Base-by-base conservation (phyloP, 371 early-diverging fungal species). In the Mortierella sp. region DNA sequence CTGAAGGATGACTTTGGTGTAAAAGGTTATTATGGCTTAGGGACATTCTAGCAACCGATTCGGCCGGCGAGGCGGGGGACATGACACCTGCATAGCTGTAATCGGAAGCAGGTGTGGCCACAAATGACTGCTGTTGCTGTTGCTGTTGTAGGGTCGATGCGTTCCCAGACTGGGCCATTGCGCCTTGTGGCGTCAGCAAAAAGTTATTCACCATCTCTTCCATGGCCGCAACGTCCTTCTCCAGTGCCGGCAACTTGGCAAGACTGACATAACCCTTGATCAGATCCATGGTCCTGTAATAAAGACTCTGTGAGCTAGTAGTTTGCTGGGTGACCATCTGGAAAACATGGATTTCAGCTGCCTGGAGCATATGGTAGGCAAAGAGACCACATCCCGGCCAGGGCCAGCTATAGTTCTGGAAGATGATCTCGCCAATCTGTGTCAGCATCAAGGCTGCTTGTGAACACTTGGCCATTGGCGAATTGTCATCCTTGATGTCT, bases 331-430 rank as follows among this genome's bases (percentile, higher is more conserved):
- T 69, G 4, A 77, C 70, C 79, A 77, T 77, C 63, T 69, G 72
- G 70, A 77, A 77, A 57, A 77, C 66, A 57, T 77, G 79, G 44
- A 77, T 72, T 60, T 77, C 79, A 7, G 72, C 72, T 9, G 79
- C 79, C 23, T 77, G 79, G 47, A 77, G 69, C 79, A 77, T 77
- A 19, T 77, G 79, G 62, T 77, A 77, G 19, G 79, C 79, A 72
- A 77, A 77, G 45, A 77, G 73, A 3, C 79, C 79, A 60, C 79
- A 77, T 4, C 79, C 79, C 18, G 79, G 79, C 79, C 79, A 77
- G 18, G 79, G 79, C 79, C 79, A 77, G 37, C 72, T 72, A 51
- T 77, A 77, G 57, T 77, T 77, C 45, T 77, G 79, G 57, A 72
- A 77, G 51, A 77, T 77, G 19, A 72, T 77, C 67, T 77, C 79